Evolutionary conservation across 2,329 filamentous ascomycete genomes (phyloP).

Genomic region (Shiraia sp.): DNA sequence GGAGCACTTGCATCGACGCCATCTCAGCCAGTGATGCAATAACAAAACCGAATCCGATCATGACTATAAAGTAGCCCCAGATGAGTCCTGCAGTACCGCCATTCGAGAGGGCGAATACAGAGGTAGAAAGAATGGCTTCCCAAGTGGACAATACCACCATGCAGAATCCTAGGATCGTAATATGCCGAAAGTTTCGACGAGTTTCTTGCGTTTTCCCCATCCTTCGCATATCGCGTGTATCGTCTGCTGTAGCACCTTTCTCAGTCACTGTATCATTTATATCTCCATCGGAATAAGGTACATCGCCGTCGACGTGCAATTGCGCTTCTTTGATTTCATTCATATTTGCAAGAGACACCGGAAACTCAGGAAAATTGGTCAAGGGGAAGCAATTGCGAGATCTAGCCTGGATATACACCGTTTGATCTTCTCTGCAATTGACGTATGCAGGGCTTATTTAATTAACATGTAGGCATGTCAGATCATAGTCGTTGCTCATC

Average conservation of each 20-base stretch:
- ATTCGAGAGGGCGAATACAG: constrained; percentile 22
- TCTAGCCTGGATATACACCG: too few relatives aligned
- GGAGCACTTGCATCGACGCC: constrained; percentile 37
- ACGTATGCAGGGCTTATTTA: too few relatives aligned
- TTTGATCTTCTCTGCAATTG: too few relatives aligned
- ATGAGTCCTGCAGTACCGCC: constrained; percentile 38
- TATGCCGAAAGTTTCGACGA: constrained; percentile 15
- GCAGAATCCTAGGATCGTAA: constrained; percentile 22
- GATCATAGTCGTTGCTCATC: too few relatives aligned
- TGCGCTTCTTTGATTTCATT: constrained; percentile 11
- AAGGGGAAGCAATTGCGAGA: too few relatives aligned
- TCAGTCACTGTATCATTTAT: constrained; percentile 9
- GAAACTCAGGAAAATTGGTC: too few relatives aligned
- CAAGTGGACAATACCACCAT: constrained; percentile 25
- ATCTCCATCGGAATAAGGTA: constrained; percentile 8
- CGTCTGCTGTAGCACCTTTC: constrained; percentile 20
- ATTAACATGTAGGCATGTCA: too few relatives aligned
- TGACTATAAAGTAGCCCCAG: constrained; percentile 30
- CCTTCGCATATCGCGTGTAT: constrained; percentile 23
- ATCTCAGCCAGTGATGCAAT: constrained; percentile 34
- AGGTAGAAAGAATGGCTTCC: constrained; percentile 21
- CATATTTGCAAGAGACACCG: constrained; percentile 1
- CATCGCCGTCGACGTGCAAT: constrained; percentile 10
- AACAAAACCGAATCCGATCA: constrained; percentile 29
- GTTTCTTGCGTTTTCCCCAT: constrained; percentile 30